Base-by-base conservation (phyloP, 2,329 filamentous ascomycete species). In the Aspergillus novofumigatus region DNA sequence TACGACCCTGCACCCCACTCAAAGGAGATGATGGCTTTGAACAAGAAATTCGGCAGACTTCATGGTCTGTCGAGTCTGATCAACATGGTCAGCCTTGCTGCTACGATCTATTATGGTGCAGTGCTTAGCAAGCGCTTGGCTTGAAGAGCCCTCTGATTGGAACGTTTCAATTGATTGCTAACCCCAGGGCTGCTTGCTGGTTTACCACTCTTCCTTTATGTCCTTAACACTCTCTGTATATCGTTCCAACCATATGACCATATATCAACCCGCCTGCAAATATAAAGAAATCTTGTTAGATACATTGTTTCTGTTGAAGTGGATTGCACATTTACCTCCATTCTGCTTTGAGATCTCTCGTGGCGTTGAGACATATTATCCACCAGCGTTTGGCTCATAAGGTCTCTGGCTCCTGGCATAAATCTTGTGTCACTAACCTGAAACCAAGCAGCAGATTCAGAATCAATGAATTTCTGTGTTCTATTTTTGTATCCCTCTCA, bases 61-160 rank as follows among this genome's bases (percentile, higher is more conserved):
- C 94, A 99, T 74, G 91, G 92, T 5, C 77, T 90, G 50, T 96
- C 91, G 7, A 89, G 89, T 28, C 73, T 95, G 59, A 72, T 95
- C 21, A 97, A 97, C 72, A 70, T 97, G 58, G 74, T 83, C 1
- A 88, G 85, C 0, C 81, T 95, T 51, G 72, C 87, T 45, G 85
- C 86, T 0, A 87, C 87, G 45, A 69, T 95, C 3, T 86, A 81
- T 66, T 97, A 97, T 76, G 93, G 91, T 0, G 82, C 90, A 63
- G 83, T 88, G 8, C 77, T 99, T 49, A 86, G 86, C 11, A 81
- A 83, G 60, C 54, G 55, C 21, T 52, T 66, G 44, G 55, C 54
- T 62, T 57, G 53, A 41, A n/a, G 21, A 17, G 10, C 11, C 14
- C 23, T 7, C 11, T 20, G 6, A 21, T 5, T 20, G 17, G 7